Evolutionary conservation across 805 yeast genomes (phyloP).

Genomic region (Candida maltosa): DNA sequence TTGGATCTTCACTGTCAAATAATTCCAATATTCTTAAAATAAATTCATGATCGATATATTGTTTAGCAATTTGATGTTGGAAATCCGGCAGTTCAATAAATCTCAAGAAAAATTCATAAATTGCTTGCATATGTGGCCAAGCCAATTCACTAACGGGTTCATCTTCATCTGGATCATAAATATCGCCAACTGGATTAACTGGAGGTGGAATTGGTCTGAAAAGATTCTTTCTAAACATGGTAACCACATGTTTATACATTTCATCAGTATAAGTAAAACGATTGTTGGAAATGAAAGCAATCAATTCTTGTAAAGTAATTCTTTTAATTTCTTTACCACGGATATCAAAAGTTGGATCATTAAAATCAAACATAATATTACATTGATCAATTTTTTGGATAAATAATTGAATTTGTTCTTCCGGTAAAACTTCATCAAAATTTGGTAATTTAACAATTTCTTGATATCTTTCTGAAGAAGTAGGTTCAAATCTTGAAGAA

Average conservation of each 20-base stretch:
- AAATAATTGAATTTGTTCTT: slow-evolving; percentile 75
- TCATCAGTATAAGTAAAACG: slow-evolving; percentile 86
- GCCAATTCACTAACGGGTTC: slow-evolving; percentile 95
- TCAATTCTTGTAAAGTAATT: slow-evolving; percentile 80
- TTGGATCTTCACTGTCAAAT: slow-evolving; percentile 94
- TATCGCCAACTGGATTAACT: slow-evolving; percentile 93
- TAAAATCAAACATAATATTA: slow-evolving; percentile 89
- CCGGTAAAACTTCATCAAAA: slow-evolving; percentile 81
- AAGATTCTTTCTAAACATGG: slow-evolving; percentile 84
- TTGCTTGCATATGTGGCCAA: slow-evolving; percentile 98
- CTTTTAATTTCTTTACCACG: slow-evolving; percentile 92
- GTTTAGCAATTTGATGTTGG: slow-evolving; percentile 89
- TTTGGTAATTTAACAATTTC: slow-evolving; percentile 72
- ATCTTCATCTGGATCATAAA: slow-evolving; percentile 97
- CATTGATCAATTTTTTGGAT: slow-evolving; percentile 91
- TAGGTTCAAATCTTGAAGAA: slow-evolving; percentile 84
- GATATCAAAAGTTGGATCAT: slow-evolving; percentile 87
- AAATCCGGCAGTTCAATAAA: slow-evolving; percentile 94
- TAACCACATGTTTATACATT: slow-evolving; percentile 83
- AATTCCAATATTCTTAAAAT: slow-evolving; percentile 77
- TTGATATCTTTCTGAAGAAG: slow-evolving; percentile 38
- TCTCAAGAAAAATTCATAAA: slow-evolving; percentile 88
- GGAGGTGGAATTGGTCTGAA: slow-evolving; percentile 98
- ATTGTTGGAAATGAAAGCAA: slow-evolving; percentile 79
- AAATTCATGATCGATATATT: slow-evolving; percentile 88